Evolutionary conservation across 2,329 filamentous ascomycete genomes (phyloP), one percentile per base, ranked within the genome.

Genomic region (Trichophyton simii): DNA sequence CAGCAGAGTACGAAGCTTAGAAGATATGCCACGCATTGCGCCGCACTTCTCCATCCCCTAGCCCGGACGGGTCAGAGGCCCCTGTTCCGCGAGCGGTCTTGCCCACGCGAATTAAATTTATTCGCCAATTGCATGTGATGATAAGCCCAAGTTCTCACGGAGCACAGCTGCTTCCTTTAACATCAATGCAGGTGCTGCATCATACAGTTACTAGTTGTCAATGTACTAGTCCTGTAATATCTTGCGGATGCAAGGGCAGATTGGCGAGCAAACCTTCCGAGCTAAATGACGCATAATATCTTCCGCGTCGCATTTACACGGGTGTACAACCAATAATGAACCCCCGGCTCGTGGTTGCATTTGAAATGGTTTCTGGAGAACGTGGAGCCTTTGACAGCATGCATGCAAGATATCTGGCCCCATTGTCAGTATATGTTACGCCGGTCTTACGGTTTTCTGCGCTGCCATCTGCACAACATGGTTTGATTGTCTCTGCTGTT

Each of bases 231-330:
- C 28, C 52, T 55, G 25, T 55, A 55, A 55, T 34, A 55, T 55
- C 52, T 55, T 15, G 15, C 20, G 28, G 31, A 55, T 55, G 52
- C 52, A 55, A 36, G 52, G 52, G 25, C 31, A 25, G 31, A 11
- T 28, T 55, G 1, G 11, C 52, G 34, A 36, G 34, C 52, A 55
- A 52, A 31, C 46, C 22, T 52, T 52, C 46, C 41, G 5, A 28
- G 46, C 46, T 55, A 55, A 55, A 55, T 55, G 52, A 55, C 52
- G 52, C 52, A 55, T 34, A 55, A 34, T 55, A 55, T 55, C 52
- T 36, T 55, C 52, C 28, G 31, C 52, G 2, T 55, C 52, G 28
- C 46, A 25, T 52, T 28, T 28, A 13, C 25, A 52, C 46, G 46
- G 46, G 34, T 18, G 52, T 55, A 28, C 52, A 28, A 36, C 52